Evolutionary conservation across 2,329 filamentous ascomycete species (phyloP), one percentile per base, ranked within the genome.

Genomic region (Colletotrichum truncatum): DNA sequence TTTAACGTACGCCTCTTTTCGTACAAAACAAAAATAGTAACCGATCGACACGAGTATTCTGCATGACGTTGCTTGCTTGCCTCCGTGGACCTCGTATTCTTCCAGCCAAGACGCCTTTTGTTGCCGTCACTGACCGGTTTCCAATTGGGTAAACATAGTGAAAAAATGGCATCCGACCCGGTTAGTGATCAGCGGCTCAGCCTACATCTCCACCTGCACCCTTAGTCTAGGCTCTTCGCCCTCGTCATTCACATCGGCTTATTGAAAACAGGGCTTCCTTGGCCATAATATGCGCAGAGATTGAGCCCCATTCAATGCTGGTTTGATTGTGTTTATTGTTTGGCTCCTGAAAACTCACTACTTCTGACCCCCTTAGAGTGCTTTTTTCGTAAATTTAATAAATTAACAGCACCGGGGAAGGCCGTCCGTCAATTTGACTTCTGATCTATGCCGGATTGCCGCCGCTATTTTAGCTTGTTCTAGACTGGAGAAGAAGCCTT

Each of bases 111-210:
- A 54, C n/a, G 14, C 25, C 18, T 32, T 21, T 34, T 25, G 21
- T 53, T 55, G 14, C 41, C 41, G 41, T 36, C 41, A 28, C 32
- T 23, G 30, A 36, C 21, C 14, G 14, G 25, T 30, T 56, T 39
- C 45, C 30, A 16, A 32, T 45, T 23, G 43, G 41, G 28, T 59
- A 14, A 26, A 34, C 26, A 32, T n/a, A 41, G 34, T 26, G 18
- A 30, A 26, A 45, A 23, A 26, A 43, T 16, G 41, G 18, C 18
- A 55, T 45, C 41, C 30, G 14, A 12, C 34, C 21, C 16, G 10
- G 49, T 21, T 18, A 55, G 49, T 30, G 57, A 62, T 62, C 49
- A 51, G 43, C 63, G 38, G 30, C 57, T 55, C 43, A 62, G 57
- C 54, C 60, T 41, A 25, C 55, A 45, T 52, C 45, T 46, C 60